Conservation (phyloP, 2,329 filamentous ascomycete species). For the Nannizziopsis barbatae region DNA sequence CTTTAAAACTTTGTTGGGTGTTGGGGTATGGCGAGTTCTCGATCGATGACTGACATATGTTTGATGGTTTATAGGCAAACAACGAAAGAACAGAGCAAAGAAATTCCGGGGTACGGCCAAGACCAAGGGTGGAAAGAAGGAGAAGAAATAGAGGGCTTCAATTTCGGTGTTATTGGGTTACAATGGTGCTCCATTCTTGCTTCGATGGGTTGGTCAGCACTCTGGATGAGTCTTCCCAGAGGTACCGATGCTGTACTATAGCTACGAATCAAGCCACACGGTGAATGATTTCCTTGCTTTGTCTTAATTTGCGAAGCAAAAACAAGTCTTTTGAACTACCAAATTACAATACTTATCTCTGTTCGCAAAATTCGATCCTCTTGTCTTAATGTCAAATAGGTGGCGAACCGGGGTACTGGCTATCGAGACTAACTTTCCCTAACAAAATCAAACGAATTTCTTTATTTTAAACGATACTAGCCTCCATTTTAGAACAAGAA, state of each 20-base stretch:
- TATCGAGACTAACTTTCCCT: conserved; percentile 2
- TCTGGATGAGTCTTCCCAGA: conserved; percentile 13
- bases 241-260: conserved; percentile 17
- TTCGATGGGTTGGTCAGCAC: conserved; percentile 14
- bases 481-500: conserved; percentile 4
- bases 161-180: conserved; percentile 12
- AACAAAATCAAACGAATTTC: not conserved
- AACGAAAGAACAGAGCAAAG: conserved; percentile 99
- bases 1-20: conserved; percentile 8
- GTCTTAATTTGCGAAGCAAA: conserved; percentile 7
- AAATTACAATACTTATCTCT: conserved; percentile 7
- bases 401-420: not conserved
- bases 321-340: conserved; percentile 4
- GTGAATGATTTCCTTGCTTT: conserved; percentile 12
- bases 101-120: conserved; percentile 95
- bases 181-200: conserved; percentile 13
- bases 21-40: not conserved
- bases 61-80: conserved; percentile 65
- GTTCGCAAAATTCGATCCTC: conserved; percentile 2
- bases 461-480: not conserved
- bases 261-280: conserved; percentile 16
- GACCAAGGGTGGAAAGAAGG: conserved; percentile 97
- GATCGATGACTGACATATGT: conserved; percentile 12
- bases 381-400: not conserved
- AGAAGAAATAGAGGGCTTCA: conserved; percentile 48